Evolutionary conservation across 2,329 filamentous ascomycete genomes (phyloP).

Genomic region (Plenodomus lindquistii): DNA sequence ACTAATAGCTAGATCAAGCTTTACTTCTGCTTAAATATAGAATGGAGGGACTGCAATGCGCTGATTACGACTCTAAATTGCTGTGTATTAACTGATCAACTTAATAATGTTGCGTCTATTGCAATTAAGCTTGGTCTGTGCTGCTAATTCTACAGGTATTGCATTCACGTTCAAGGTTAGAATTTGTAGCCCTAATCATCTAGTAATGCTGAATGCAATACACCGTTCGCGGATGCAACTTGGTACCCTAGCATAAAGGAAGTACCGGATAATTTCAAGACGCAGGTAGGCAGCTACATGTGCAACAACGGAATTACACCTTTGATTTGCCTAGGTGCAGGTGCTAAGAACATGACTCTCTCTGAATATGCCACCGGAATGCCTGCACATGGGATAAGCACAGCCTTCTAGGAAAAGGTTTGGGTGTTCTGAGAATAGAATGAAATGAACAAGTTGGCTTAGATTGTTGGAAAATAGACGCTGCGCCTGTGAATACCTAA

Average conservation of each 20-base stretch:
- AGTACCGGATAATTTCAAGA: conserved; percentile 6
- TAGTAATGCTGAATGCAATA: conserved; percentile 7
- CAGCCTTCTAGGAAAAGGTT: neutral
- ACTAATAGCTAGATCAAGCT: conserved; percentile 4
- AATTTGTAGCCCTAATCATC: conserved; percentile 1
- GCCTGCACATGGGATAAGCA: neutral
- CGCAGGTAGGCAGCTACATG: conserved; percentile 12
- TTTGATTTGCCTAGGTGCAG: conserved; percentile 4
- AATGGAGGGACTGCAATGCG: conserved; percentile 6
- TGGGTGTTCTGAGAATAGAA: neutral
- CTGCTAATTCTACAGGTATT: conserved; percentile 11
- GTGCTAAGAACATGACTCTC: neutral
- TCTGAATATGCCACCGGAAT: neutral
- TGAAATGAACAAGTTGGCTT: neutral
- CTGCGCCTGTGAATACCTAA: neutral
- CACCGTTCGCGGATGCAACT: neutral
- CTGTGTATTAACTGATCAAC: conserved; percentile 6
- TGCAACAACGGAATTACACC: conserved; percentile 8
- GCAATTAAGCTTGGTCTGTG: conserved; percentile 4
- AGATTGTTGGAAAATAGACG: neutral
- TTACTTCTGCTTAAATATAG: conserved; percentile 6
- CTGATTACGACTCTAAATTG: conserved; percentile 5
- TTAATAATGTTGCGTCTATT: conserved; percentile 10
- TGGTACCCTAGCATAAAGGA: conserved; percentile 7
- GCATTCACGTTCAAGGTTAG: neutral